Evolutionary conservation across 441 rosid genomes (phyloP).

Genomic region (Codiaeum variegatum): DNA sequence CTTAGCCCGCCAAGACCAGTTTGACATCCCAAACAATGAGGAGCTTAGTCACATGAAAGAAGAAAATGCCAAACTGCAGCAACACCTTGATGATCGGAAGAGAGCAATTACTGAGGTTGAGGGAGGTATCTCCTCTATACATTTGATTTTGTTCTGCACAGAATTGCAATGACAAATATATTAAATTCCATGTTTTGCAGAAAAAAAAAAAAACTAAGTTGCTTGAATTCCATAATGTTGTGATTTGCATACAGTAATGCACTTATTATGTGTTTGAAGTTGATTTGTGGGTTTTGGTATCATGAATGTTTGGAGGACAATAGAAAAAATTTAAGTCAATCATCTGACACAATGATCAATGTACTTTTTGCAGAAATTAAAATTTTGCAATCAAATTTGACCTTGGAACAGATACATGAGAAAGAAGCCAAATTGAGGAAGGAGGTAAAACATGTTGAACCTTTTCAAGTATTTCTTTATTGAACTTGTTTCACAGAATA

Average conservation of each 20-base stretch:
- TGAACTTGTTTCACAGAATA: not conserved
- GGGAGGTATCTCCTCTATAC: conserved; percentile 46
- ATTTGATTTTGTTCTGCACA: not conserved
- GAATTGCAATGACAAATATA: not conserved
- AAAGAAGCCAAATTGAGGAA: conserved; percentile 51
- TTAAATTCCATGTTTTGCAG: not conserved
- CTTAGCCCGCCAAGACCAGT: conserved; percentile 87
- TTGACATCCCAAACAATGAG: conserved; percentile 72
- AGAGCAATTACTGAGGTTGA: conserved; percentile 50
- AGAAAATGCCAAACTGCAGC: conserved; percentile 61
- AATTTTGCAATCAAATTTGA: conserved; percentile 67
- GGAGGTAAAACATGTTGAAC: conserved; percentile 18
- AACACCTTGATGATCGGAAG: conserved; percentile 54
- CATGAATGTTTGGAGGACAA: conserved; percentile 1
- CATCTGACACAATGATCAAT: not conserved
- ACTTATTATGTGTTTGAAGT: conserved; percentile 4
- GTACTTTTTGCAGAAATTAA: conserved; percentile 48
- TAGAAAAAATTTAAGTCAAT: not conserved
- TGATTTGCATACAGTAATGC: not conserved
- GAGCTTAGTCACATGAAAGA: conserved; percentile 81
- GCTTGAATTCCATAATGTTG: not conserved
- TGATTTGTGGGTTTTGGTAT: not conserved
- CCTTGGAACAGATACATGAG: conserved; percentile 65
- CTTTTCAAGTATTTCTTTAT: conserved; percentile 9
- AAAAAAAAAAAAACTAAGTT: not conserved